phyloP scores from a whole-genome alignment of 1,139 yeast species.

The Pneumocystis murina region DNA sequence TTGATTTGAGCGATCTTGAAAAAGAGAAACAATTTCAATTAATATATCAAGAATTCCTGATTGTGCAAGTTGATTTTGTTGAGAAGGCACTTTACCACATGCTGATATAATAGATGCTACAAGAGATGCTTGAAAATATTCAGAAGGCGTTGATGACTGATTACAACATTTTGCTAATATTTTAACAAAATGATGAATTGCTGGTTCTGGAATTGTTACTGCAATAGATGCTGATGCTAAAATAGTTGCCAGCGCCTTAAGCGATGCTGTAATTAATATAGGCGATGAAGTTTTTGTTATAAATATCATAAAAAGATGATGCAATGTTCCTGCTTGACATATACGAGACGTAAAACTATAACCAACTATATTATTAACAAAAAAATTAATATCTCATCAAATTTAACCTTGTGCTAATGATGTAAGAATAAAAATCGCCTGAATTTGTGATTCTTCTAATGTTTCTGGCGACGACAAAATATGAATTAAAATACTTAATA shows the following conservation, averaged over 20 bases:
- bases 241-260: background rate
- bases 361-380: background rate
- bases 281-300: background rate
- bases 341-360: background rate
- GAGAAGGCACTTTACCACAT: constrained; percentile 9
- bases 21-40: constrained; percentile 11
- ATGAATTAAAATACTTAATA: constrained; percentile 19
- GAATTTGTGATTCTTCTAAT: constrained; percentile 17
- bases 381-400: background rate
- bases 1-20: constrained; percentile 6
- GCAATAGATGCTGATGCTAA: background rate
- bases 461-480: constrained; percentile 16
- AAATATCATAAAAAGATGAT: background rate
- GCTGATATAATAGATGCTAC: constrained; percentile 18
- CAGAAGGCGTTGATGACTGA: constrained; percentile 10
- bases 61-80: constrained; percentile 14
- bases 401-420: constrained; percentile 22
- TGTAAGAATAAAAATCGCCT: constrained; percentile 22
- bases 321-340: background rate
- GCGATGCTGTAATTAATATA: background rate
- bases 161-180: background rate
- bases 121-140: constrained; percentile 18
- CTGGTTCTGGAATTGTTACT: background rate
- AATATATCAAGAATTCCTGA: constrained; percentile 9
- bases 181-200: background rate